These are phyloP conservation scores for Linnemannia zychae DNA, from an alignment of 192 early-diverging fungal genomes.

Conservation along the genomic window DNA sequence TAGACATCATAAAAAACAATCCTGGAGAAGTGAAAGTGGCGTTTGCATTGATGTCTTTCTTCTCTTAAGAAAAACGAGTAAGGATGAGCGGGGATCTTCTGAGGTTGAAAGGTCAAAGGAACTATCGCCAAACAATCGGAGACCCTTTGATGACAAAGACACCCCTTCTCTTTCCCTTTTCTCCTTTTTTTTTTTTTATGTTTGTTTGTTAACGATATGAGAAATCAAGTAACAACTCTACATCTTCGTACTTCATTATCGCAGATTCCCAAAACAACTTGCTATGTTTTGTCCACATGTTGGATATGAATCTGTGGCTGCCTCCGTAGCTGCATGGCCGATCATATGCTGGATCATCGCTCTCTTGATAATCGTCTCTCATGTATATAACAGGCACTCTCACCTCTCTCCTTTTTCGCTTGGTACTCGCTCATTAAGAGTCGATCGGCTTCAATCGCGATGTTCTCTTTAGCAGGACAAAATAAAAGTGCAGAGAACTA, in stretches of 20 bases:
- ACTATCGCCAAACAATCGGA: background rate
- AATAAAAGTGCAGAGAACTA: too few species aligned
- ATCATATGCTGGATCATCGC: background rate
- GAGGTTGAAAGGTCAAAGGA: background rate
- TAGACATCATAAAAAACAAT: background rate
- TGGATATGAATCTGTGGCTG: too few species aligned
- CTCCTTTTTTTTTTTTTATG: background rate
- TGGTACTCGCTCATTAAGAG: background rate
- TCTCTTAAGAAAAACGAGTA: background rate
- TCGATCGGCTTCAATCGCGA: background rate
- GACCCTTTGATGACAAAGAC: background rate
- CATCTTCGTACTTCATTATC: background rate
- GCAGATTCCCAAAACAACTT: background rate
- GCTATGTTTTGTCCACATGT: background rate
- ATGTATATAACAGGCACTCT: background rate
- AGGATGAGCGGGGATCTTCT: background rate
- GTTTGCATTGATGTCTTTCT: background rate
- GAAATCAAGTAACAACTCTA: background rate
- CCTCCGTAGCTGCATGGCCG: background rate
- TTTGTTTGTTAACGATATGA: too few species aligned
- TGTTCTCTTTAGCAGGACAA: slow-evolving; percentile 5
- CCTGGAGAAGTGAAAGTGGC: background rate
- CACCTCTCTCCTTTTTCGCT: background rate
- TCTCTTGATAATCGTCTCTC: background rate
- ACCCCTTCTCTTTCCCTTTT: background rate